Conservation (phyloP, 1,284 basidiomycete genomes). For the Cutaneotrichosporon cutaneum region DNA sequence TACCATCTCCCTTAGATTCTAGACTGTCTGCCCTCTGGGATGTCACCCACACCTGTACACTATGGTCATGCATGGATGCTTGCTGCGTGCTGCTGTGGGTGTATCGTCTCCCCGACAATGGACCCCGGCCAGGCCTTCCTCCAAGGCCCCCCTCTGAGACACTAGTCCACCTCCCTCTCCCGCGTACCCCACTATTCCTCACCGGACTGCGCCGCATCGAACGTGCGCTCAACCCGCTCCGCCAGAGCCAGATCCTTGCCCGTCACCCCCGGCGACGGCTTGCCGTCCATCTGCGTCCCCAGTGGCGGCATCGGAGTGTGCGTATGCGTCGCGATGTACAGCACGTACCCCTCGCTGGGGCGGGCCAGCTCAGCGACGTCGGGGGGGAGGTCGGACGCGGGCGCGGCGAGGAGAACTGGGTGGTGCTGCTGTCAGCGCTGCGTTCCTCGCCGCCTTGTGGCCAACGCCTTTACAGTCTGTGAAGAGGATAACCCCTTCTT, state of each 20-base stretch:
- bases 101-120: too few species aligned
- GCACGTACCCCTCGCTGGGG: slow-evolving; percentile 27
- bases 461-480: too few species aligned
- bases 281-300: slow-evolving; percentile 20
- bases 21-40: neutral
- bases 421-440: slow-evolving; percentile 38
- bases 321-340: slow-evolving; percentile 43
- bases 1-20: slow-evolving; percentile 15
- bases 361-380: neutral
- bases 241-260: slow-evolving; percentile 43
- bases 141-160: too few species aligned
- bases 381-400: slow-evolving; percentile 30
- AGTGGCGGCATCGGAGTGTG: slow-evolving; percentile 45
- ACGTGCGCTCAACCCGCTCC: slow-evolving; percentile 31
- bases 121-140: too few species aligned
- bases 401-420: slow-evolving; percentile 34
- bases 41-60: neutral
- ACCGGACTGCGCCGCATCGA: neutral
- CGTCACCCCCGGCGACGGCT: slow-evolving; percentile 43
- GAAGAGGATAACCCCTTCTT: too few species aligned
- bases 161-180: neutral
- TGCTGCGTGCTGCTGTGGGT: neutral
- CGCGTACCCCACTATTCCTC: neutral
- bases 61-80: neutral
- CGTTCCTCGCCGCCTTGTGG: too few species aligned